Base-by-base conservation (phyloP, 441 rosid species). In the Sinapis alba region DNA sequence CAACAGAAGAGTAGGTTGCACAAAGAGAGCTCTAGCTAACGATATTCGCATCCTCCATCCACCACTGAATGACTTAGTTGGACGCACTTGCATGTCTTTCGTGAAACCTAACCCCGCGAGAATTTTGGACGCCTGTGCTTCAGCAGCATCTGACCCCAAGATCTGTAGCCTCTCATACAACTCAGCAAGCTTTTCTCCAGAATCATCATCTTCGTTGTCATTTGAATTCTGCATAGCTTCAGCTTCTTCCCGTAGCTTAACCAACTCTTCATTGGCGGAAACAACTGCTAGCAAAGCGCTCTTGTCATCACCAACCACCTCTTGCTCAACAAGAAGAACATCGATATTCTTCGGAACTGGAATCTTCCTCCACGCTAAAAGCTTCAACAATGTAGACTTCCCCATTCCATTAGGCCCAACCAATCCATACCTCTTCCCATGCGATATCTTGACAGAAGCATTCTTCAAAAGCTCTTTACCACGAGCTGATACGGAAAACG, bases 21-120 rank as follows among this genome's bases (percentile, higher is more conserved):
- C 87, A 78, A 94, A 92, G 59, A 94, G 93, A 53, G 99, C 99
- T 82, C 99, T 85, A 19, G 98, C 98, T 72, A 94, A 75, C 6
- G 99, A 92, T 74, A 94, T 94, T 73, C 98, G 83, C 98, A 94
- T 94, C 84, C 99, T 92, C 97, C 98, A 94, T 5, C 99, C 98
- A 82, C 93, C 96, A 71, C 95, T 90, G 71, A 90, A 90, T 2
- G 93, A 91, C 72, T 61, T 54, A 36, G 96, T 90, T 7, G 90
- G 80, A 59, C 94, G 89, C 50, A 63, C 87, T 72, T 90, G 97
- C 98, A 94, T 94, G 6, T 87, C 92, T 81, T 88, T 92, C 59
- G 94, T 87, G 78, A 92, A 90, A 79, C 99, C 98, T 76, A 94
- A 73, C 73, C 99, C 98, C 28, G 97, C 94, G 66, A 94, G 92